Conservation (phyloP, 129 eudicot species). For the Erigeron canadensis region DNA sequence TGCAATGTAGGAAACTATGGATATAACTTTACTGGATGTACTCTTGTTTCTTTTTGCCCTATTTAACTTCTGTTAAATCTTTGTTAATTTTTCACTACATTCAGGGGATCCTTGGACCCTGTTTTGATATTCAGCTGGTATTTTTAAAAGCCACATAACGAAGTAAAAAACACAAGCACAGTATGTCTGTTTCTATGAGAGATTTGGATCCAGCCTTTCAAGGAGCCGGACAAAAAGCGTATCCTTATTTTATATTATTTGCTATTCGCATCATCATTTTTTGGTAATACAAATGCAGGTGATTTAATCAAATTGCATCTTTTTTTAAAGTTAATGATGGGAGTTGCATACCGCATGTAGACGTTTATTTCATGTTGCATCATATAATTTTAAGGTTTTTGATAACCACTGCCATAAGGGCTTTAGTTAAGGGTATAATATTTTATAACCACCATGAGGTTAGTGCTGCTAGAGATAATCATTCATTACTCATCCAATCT, state of each 20-base stretch:
- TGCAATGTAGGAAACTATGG: neutral
- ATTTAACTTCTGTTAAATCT: slow-evolving; percentile 4
- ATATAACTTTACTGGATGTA: neutral
- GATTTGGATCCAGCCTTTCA: slow-evolving; percentile 96
- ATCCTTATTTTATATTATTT: slow-evolving; percentile 44
- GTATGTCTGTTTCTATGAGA: slow-evolving; percentile 79
- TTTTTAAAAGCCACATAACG: slow-evolving; percentile 24
- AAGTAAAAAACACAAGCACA: slow-evolving; percentile 16
- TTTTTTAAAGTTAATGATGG: slow-evolving; percentile 9
- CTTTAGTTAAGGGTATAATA: no score
- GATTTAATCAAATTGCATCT: slow-evolving; percentile 9
- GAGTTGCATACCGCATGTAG: slow-evolving; percentile 2
- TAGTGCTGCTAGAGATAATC: no score
- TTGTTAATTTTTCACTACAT: neutral
- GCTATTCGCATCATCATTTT: neutral
- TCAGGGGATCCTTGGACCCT: slow-evolving; percentile 28
- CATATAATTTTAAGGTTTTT: neutral
- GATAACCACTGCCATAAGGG: no score
- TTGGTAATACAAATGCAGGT: neutral
- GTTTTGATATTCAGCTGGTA: slow-evolving; percentile 26
- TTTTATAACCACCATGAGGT: no score
- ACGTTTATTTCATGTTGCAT: slow-evolving; percentile 4
- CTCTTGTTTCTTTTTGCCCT: slow-evolving; percentile 5
- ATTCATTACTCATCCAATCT: no score
- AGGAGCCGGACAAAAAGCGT: slow-evolving; percentile 96